phyloP scores from a whole-genome alignment of 139 green algal species.

The Volvox africanus region DNA sequence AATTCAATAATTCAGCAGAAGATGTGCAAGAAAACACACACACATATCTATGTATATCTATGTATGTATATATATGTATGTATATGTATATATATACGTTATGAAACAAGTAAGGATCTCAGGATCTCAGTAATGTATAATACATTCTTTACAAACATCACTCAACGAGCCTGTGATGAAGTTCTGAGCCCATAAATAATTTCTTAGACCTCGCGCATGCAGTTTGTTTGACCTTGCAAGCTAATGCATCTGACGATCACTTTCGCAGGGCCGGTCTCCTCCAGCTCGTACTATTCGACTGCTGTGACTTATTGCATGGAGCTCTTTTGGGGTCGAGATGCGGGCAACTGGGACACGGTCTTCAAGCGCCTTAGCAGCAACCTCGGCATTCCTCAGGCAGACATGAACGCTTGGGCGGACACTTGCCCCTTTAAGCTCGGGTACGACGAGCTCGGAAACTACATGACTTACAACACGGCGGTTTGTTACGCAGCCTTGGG shows the following conservation, averaged over 20 bases:
- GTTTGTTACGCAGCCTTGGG: slow-evolving; percentile 41
- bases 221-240: no score
- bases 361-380: background rate
- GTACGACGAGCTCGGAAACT: slow-evolving; percentile 46
- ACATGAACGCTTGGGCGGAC: background rate
- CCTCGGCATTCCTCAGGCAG: slow-evolving; percentile 1
- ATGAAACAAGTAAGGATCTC: no score
- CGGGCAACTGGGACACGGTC: slow-evolving; percentile 28
- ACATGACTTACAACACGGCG: background rate
- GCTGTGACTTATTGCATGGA: slow-evolving; percentile 10
- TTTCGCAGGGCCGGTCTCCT: background rate
- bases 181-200: no score
- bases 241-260: no score
- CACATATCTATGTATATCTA: background rate
- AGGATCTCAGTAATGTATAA: no score
- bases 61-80: background rate
- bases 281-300: background rate
- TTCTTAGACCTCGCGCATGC: no score
- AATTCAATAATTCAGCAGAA: background rate
- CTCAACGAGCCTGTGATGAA: no score
- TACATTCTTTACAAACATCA: no score
- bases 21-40: background rate
- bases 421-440: background rate
- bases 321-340: slow-evolving; percentile 30
- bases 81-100: background rate